phyloP scores from a whole-genome alignment of 345 rosid species.

The Rhodamnia argentea region DNA sequence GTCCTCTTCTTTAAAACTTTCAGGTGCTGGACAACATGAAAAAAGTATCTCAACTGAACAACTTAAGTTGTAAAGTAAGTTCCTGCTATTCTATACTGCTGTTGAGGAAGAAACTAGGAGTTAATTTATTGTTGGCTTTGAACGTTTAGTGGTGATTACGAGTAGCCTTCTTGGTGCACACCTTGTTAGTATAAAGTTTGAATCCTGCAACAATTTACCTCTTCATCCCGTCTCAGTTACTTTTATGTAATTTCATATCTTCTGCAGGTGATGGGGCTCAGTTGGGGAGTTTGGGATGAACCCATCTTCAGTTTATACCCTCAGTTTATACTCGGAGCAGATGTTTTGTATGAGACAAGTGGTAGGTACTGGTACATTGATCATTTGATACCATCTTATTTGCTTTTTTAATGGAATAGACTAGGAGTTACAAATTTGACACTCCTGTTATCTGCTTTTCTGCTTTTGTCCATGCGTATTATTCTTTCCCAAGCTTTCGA shows the following conservation, averaged over 20 bases:
- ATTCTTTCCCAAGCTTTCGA: conserved; percentile 49
- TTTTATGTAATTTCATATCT: background rate
- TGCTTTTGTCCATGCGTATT: background rate
- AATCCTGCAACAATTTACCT: background rate
- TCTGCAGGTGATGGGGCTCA: conserved; percentile 54
- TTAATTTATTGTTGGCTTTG: background rate
- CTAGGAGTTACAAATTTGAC: background rate
- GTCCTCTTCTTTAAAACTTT: conserved; percentile 1
- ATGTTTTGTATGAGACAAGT: conserved; percentile 67
- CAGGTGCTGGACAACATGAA: conserved; percentile 84
- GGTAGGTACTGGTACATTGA: conserved; percentile 28
- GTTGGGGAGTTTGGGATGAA: conserved; percentile 87
- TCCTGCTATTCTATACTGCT: background rate
- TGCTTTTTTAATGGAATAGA: background rate
- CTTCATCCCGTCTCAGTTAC: background rate
- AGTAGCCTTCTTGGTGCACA: background rate
- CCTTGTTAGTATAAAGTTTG: background rate
- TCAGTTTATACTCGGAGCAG: conserved; percentile 74
- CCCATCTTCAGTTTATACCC: conserved; percentile 46
- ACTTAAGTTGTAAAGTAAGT: conserved; percentile 50
- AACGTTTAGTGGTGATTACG: background rate
- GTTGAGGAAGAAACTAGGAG: background rate
- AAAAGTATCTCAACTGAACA: conserved; percentile 48
- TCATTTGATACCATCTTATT: background rate
- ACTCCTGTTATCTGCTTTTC: background rate